These are phyloP conservation scores for Aspergillus terreus DNA, from an alignment of 2,329 filamentous ascomycete species.

Conservation along the genomic window DNA sequence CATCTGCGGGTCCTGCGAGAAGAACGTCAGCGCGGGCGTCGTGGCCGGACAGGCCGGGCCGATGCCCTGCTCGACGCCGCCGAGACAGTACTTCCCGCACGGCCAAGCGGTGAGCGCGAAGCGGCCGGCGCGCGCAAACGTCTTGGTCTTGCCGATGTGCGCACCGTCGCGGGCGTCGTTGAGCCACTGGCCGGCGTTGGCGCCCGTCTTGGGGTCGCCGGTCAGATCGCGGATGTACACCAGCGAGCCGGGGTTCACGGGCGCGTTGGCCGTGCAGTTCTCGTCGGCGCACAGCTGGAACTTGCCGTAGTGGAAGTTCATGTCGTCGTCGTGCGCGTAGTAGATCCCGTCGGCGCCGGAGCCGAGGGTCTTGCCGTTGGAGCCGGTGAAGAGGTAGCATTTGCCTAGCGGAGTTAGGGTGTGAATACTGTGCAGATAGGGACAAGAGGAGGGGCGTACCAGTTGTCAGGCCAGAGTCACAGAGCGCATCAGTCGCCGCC, in stretches of 20 bases:
- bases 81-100: constrained; percentile 12
- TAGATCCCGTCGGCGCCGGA: constrained; percentile 6
- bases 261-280: neutral
- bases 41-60: constrained; percentile 9
- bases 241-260: constrained; percentile 6
- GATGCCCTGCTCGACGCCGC: constrained; percentile 5
- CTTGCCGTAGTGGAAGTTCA: constrained; percentile 7
- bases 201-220: constrained; percentile 5
- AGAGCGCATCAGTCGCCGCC: neutral
- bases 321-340: constrained; percentile 5
- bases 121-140: constrained; percentile 2
- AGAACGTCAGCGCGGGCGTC: constrained; percentile 10
- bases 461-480: constrained; percentile 3
- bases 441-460: neutral
- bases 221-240: constrained; percentile 9
- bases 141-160: constrained; percentile 9
- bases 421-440: neutral
- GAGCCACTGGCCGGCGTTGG: constrained; percentile 8
- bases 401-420: constrained; percentile 2
- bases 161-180: constrained; percentile 8
- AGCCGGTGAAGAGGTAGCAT: constrained; percentile 11
- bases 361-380: constrained; percentile 10
- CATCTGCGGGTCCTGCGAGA: constrained; percentile 10
- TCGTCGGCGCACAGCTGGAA: constrained; percentile 13
- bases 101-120: constrained; percentile 11